Evolutionary conservation across 345 rosid species (phyloP), one percentile per base, ranked within the genome.

Genomic region (Punica granatum): DNA sequence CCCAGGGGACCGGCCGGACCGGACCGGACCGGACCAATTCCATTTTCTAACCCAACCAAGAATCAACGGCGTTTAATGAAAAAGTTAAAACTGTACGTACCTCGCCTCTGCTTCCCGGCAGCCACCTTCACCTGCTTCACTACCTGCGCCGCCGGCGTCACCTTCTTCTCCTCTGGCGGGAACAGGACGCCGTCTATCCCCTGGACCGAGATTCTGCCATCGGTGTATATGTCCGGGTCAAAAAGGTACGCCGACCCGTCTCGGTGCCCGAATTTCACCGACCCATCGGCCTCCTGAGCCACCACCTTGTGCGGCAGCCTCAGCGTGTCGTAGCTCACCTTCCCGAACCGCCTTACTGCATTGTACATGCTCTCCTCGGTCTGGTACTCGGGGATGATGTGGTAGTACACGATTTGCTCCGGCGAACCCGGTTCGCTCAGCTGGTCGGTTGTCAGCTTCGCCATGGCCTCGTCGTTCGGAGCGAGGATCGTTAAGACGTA

Each of bases 361-460:
- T 94, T 94, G 73, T 94, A 94, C 97, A 94, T 91, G 60, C 99
- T 93, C 82, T 93, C 98, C 35, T 93, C 98, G 0, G 98, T 93
- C 67, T 93, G 98, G 67, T 93, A 93, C 88, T 94, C 99, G 2
- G 97, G 99, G 21, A 94, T 82, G 21, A 93, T 78, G 35, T 93
- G 99, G 73, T 89, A 93, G 41, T 89, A 90, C 4, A 89, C 73
- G 15, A 93, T 94, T 80, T 91, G 94, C 66, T 94, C 99, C 12
- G 99, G 99, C 43, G 99, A 90, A 5, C 97, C 96, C 0, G 99
- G 96, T 44, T 94, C 99, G 60, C 96, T 94, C 10, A 94, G 53
- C 63, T 88, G 99, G 73, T 94, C 99, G 0, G 95, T 80, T 0
- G 92, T 86, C 4, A 94, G 83, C 79, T 89, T 94, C 25, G 96